These are phyloP conservation scores for Saccharomyces cerevisiae DNA, from an alignment of 805 yeast genomes.

Conservation along the genomic window DNA sequence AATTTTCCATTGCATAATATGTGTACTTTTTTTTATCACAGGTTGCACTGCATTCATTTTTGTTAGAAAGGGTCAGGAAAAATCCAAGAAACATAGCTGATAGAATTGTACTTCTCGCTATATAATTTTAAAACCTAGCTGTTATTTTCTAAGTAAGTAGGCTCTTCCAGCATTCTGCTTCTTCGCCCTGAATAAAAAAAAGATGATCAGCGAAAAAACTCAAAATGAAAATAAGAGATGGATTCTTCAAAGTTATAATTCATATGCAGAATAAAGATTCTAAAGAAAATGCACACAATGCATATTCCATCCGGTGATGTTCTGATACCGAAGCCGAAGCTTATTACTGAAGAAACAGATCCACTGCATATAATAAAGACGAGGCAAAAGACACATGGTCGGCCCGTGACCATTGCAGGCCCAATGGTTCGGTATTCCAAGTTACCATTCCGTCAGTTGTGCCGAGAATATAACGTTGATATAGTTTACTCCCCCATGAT, in stretches of 20 bases:
- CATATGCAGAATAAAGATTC: neutral
- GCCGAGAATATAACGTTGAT: constrained; percentile 65
- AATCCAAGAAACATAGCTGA: neutral
- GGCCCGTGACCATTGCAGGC: constrained; percentile 67
- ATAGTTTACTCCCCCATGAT: constrained; percentile 95
- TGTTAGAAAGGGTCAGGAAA: neutral
- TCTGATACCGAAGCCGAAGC: constrained; percentile 13
- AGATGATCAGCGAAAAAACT: neutral
- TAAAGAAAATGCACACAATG: neutral
- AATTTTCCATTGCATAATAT: constrained; percentile 12
- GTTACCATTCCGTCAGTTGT: constrained; percentile 78
- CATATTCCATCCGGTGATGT: neutral
- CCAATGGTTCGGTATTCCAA: constrained; percentile 98
- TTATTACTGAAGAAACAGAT: constrained; percentile 39
- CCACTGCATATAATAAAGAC: constrained; percentile 45
- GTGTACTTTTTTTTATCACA: constrained; percentile 13
- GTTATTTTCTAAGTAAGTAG: neutral
- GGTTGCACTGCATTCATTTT: constrained; percentile 12
- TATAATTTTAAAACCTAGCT: neutral
- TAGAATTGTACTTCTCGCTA: neutral
- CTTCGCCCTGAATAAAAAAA: neutral
- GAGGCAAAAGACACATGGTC: constrained; percentile 36
- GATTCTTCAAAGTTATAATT: neutral
- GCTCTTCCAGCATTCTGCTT: neutral
- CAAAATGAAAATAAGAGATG: neutral